Base-by-base conservation (phyloP, 176 grass and related monocot genomes). In the Triticum dicoccoides region DNA sequence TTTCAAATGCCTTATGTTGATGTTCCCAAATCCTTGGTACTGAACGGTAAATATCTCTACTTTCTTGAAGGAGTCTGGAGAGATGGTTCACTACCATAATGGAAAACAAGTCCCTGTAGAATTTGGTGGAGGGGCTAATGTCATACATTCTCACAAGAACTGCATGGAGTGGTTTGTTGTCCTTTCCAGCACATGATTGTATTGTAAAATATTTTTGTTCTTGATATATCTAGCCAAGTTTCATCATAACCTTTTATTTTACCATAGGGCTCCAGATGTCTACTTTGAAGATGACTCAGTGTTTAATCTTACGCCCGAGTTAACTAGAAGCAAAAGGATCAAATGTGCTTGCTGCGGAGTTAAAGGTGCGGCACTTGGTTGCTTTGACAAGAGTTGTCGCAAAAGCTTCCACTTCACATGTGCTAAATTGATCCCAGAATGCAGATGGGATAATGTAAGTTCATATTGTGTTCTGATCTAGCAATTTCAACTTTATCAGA, bases 341-440 rank as follows among this genome's bases (percentile, higher is more conserved):
- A 98, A 98, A 82, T 98, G 96, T 73, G 85, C 89, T 81, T 95
- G 89, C 87, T 98, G 96, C 84, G 96, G 91, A 77, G 80, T 92
- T 77, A 98, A 94, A 92, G 96, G 96, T n/a, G 96, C 96, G 27
- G 91, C 93, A 35, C 94, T 98, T 79, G 96, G 96, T 79, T 98
- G 96, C 84, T 93, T 92, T 47, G 93, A 95, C 78, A 92, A 38
- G 77, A 89, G 65, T 83, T 98, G 96, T 34, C 81, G 96, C 30
- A 95, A 91, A 91, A 98, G 96, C 66, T 98, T 98, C 69, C 96
- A 98, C 30, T 85, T 92, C 86, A 98, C 90, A 47, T 98, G 96
- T 89, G 96, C 93, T 80, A 95, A 91, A 81, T 71, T 95, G 85
- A 64, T 98, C 37, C 91, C 89, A 76, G 91, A 98, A 87, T 98